Percentiles rank a stretch among this genome's conserved stretches.
Conservation (phyloP, 2,329 filamentous ascomycete genomes). For the Penicillium sp. region DNA sequence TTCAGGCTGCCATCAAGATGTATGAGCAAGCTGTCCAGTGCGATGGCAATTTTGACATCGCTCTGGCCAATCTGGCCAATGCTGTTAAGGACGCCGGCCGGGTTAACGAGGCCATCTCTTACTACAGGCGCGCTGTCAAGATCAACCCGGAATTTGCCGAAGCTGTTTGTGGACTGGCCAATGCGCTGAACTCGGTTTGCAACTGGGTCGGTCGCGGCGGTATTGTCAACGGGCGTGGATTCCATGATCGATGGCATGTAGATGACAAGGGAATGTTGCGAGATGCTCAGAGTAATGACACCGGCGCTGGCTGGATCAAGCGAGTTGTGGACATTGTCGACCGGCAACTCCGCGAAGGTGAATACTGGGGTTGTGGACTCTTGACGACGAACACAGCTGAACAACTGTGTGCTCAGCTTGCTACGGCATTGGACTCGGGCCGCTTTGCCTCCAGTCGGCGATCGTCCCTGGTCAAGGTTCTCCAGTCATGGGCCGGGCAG, state of each 20-base stretch:
- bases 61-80: constrained; percentile 91
- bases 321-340: constrained; percentile 86
- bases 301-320: constrained; percentile 74
- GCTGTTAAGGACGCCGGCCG: constrained; percentile 95
- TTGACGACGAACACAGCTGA: constrained; percentile 55
- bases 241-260: constrained; percentile 88
- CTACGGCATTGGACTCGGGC: constrained; percentile 28
- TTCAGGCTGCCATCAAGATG: constrained; percentile 90
- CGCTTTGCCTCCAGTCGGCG: constrained; percentile 24
- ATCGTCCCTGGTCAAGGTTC: constrained; percentile 32
- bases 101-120: constrained; percentile 83
- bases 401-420: constrained; percentile 48
- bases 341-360: constrained; percentile 80
- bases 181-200: constrained; percentile 92
- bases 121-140: constrained; percentile 82
- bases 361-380: constrained; percentile 73
- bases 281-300: constrained; percentile 61
- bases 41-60: constrained; percentile 94
- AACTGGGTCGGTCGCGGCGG: constrained; percentile 89
- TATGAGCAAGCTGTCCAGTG: constrained; percentile 91
- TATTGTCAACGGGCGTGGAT: constrained; percentile 66
- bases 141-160: constrained; percentile 96
- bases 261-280: constrained; percentile 75
- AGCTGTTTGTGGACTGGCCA: constrained; percentile 90
- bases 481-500: constrained; percentile 61